Evolutionary conservation across 371 early-diverging fungal species (phyloP), one percentile per base, ranked within the genome.

Genomic region (Umbelopsis sp.): DNA sequence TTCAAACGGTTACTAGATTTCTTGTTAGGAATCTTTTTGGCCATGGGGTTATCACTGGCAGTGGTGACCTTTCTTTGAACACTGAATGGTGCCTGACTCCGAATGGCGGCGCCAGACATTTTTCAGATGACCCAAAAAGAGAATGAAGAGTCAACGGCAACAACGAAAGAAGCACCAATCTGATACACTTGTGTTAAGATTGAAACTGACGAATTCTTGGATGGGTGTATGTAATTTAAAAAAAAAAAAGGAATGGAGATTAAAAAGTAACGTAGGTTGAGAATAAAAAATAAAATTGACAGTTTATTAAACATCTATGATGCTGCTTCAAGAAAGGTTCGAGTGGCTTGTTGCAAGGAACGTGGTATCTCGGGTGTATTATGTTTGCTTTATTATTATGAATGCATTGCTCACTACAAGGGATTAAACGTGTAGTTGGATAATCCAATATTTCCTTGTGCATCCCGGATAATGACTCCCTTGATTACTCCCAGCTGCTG

Each of bases 361-460:
- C 35, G 57, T 29, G 53, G 18, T 18, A 12, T 35, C 57, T 29
- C 12, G 57, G 29, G 11, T 57, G 29, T 57, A 41, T 41, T 41
- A 41, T 7, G 7, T 41, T 41, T 41, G 12, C 41, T 48, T 48
- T 48, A 48, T 48, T 18, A 35, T 57, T 57, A 18, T 35, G 22
- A 11, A 10, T 38, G 37, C 66, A 51, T 38, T 38, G 10, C 50
- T 66, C 37, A 64, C 44, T 62, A 69, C 63, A 76, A 65, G 16
- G 76, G 70, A 63, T 62, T 78, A 52, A 83, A 83, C 14, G 72
- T 72, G 66, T 83, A 83, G 69, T 81, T 78, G 69, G 80, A 74
- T 67, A 83, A 75, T 50, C 84, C 84, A 74, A 83, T 83, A 72
- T 83, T 83, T 69, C 84, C 84, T 67, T 83, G 81, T 53, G 84